Conservation (phyloP, 2,329 filamentous ascomycete species). For the Helicocarpus griseus region DNA sequence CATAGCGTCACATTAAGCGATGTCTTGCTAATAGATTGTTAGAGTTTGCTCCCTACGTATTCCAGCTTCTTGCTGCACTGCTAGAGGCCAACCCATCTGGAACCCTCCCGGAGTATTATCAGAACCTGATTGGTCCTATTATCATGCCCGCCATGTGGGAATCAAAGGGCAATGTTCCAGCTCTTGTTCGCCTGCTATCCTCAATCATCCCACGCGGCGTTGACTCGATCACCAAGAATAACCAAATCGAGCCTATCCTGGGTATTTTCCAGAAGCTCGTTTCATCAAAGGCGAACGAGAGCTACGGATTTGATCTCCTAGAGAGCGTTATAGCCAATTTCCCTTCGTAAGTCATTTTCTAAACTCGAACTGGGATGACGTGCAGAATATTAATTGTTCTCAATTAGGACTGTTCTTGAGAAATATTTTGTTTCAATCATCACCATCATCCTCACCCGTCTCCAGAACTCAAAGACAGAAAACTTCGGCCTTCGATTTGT, state of each 20-base stretch:
- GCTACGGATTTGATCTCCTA: constrained; percentile 79
- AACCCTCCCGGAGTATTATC: constrained; percentile 72
- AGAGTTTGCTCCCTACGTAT: constrained; percentile 95
- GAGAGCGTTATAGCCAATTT: constrained; percentile 69
- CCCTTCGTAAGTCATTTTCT: constrained; percentile 50
- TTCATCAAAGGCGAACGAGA: constrained; percentile 70
- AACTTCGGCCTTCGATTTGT: constrained; percentile 79
- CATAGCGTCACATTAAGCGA: not conserved
- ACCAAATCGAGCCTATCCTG: constrained; percentile 79
- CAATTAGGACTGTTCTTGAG: constrained; percentile 52
- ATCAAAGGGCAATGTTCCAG: constrained; percentile 83
- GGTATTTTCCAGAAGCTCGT: constrained; percentile 92
- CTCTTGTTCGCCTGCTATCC: constrained; percentile 72
- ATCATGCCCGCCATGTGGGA: constrained; percentile 83
- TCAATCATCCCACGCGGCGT: constrained; percentile 73
- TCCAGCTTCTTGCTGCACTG: constrained; percentile 86
- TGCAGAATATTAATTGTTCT: not conserved
- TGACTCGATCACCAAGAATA: constrained; percentile 61
- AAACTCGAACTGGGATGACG: too few species aligned
- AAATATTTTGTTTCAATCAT: constrained; percentile 72
- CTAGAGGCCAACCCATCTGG: constrained; percentile 75
- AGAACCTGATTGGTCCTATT: constrained; percentile 65
- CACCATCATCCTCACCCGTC: constrained; percentile 65
- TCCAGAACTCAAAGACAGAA: constrained; percentile 67
- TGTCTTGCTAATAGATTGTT: constrained; percentile 21